Percentiles rank a stretch among this genome's conserved stretches.
Evolutionary conservation across 148 eudicot genomes (phyloP).

Genomic region (Gaultheria prostrata): DNA sequence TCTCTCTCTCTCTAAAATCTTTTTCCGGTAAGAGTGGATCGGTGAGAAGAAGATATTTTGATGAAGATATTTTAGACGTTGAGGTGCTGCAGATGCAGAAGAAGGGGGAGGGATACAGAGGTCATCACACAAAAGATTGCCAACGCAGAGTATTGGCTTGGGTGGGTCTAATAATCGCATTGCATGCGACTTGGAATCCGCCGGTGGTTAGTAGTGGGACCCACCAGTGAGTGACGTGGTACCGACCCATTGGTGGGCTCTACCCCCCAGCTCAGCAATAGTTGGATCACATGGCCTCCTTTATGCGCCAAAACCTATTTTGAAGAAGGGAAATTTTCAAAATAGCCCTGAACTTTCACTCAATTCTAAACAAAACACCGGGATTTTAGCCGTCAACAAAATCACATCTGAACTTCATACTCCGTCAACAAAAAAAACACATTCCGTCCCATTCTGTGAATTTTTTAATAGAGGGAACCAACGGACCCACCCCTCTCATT

Average conservation of each 20-base stretch:
- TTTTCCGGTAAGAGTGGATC: background rate
- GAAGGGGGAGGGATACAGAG: background rate
- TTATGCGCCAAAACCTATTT: background rate
- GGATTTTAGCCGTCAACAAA: too few species aligned
- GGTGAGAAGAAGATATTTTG: background rate
- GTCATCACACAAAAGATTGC: background rate
- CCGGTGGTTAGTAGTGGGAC: background rate
- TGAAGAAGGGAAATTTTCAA: too few species aligned
- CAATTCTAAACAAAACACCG: too few species aligned
- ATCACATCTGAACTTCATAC: too few species aligned
- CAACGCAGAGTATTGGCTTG: background rate
- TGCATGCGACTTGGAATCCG: constrained; percentile 5
- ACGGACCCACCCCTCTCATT: too few species aligned
- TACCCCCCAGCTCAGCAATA: background rate
- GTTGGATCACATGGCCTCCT: background rate
- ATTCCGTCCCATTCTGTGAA: too few species aligned
- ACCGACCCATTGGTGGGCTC: background rate
- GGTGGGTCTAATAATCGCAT: background rate
- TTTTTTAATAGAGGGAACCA: too few species aligned
- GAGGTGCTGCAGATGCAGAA: background rate
- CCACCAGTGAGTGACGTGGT: background rate
- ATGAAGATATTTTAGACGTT: background rate
- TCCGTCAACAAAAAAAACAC: too few species aligned
- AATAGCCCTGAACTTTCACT: too few species aligned
- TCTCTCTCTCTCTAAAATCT: background rate